phyloP scores from a whole-genome alignment of 2,329 filamentous ascomycete genomes.

The Trichophyton simii region DNA sequence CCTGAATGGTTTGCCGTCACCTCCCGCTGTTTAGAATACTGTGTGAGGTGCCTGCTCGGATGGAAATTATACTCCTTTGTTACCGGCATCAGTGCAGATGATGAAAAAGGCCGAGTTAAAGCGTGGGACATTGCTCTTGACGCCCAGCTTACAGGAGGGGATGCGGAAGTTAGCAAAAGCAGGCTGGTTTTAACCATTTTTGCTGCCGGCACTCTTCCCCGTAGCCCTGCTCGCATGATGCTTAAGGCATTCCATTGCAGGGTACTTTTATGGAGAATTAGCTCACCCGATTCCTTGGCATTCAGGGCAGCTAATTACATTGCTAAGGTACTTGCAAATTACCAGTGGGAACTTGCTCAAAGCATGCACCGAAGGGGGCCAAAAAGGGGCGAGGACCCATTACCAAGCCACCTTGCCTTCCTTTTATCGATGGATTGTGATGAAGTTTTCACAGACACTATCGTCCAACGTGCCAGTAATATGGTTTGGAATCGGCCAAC shows the following conservation, averaged over 20 bases:
- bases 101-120: conserved; percentile 75
- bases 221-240: conserved; percentile 74
- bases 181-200: conserved; percentile 75
- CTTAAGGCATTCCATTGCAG: conserved; percentile 83
- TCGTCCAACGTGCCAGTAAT: conserved; percentile 78
- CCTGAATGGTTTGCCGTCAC: conserved; percentile 71
- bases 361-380: conserved; percentile 40
- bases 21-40: conserved; percentile 71
- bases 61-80: conserved; percentile 63
- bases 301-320: conserved; percentile 54
- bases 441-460: conserved; percentile 61
- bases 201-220: conserved; percentile 73
- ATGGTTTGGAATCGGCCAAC: conserved; percentile 76
- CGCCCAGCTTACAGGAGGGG: conserved; percentile 80
- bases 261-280: conserved; percentile 71
- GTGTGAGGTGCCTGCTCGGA: conserved; percentile 64
- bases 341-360: conserved; percentile 71
- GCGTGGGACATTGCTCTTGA: conserved; percentile 90
- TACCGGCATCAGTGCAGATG: conserved; percentile 68
- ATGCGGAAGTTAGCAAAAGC: conserved; percentile 78
- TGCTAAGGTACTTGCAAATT: conserved; percentile 59
- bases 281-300: conserved; percentile 52
- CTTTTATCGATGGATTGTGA: conserved; percentile 71
- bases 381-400: conserved; percentile 47
- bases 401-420: conserved; percentile 63